Evolutionary conservation across 495 filamentous ascomycete genomes (phyloP), one percentile per base, ranked within the genome.

Genomic region (Patellaria atrata): DNA sequence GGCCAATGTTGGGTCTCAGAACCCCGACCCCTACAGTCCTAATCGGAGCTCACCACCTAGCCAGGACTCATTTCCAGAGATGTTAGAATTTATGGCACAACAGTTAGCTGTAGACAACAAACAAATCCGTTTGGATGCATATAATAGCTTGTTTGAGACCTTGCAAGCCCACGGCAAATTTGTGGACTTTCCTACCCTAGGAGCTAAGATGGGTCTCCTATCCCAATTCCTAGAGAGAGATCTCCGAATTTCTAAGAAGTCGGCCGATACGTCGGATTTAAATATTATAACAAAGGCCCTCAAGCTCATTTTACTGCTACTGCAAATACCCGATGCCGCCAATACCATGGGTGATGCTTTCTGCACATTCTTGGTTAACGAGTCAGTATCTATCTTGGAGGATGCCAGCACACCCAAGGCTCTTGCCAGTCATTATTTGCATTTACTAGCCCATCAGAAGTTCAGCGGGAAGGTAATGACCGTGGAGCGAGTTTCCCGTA

Each of bases 21-120:
- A 27, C 30, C 37, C n/a, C 46, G 34, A 20, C 21, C 39, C 12
- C 39, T 45, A 5, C 43, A 31, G 22, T 29, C 41, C 34, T 41
- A 42, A 37, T 15, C 36, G 40, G 35, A 58, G 57, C 41, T 50
- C 59, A 35, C 44, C 48, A 18, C 45, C 58, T 47, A 41, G 55
- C 42, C 42, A 55, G 44, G 19, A 61, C 48, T 54, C 56, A 15
- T 62, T 83, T 38, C 68, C 75, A 40, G 66, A 64, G 24, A 93
- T 94, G 82, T 58, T 94, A 38, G 77, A 92, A 47, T 91, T 82
- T 1, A 71, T 79, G 2, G 67, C 76, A 21, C 70, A 80, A 55
- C 78, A 86, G 50, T 63, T 97, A 36, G 79, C 78, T 13, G 71
- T 76, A 15, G 67, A 68, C 22, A 72, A 79, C 22, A 60, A 75